Evolutionary conservation across 371 early-diverging fungal genomes (phyloP).

Genomic region (Mycotypha africana): DNA sequence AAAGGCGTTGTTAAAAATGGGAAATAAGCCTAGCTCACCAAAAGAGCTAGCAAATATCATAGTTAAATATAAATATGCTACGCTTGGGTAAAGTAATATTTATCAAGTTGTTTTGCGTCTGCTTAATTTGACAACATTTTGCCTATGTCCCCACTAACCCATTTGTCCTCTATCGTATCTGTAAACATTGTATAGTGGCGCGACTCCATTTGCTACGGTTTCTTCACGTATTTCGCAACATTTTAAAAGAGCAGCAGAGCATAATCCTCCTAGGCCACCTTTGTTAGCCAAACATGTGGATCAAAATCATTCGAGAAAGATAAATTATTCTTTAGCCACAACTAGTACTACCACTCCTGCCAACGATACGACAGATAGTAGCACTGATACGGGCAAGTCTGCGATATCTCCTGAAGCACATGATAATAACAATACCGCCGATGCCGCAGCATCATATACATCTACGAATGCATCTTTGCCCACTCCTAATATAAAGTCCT

Average conservation of each 20-base stretch:
- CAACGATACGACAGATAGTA: background rate
- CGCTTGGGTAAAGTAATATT: slow-evolving; percentile 73
- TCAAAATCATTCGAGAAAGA: slow-evolving; percentile 70
- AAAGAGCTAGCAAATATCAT: slow-evolving; percentile 76
- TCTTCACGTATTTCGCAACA: slow-evolving; percentile 85
- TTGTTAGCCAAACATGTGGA: slow-evolving; percentile 69
- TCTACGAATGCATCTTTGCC: background rate
- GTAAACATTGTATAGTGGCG: slow-evolving; percentile 53
- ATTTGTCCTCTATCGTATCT: background rate
- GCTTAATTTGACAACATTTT: slow-evolving; percentile 1
- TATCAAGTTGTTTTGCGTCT: no score
- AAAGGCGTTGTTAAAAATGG: slow-evolving; percentile 65
- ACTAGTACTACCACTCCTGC: no score
- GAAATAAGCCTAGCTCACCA: slow-evolving; percentile 77
- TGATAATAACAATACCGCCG: slow-evolving; percentile 1
- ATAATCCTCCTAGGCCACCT: slow-evolving; percentile 72
- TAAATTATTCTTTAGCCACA: slow-evolving; percentile 69
- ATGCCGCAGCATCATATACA: background rate
- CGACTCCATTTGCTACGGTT: slow-evolving; percentile 91
- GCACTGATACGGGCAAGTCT: background rate
- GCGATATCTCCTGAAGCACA: no score
- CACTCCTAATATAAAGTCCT: background rate
- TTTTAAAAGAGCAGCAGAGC: slow-evolving; percentile 72
- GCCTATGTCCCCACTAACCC: no score
- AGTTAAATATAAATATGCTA: slow-evolving; percentile 69